A percentile compares a stretch with the other conserved stretches of the same genome.
These are phyloP conservation scores for Bodo saltans DNA, from an alignment of 78 protist species.

Conservation along the genomic window DNA sequence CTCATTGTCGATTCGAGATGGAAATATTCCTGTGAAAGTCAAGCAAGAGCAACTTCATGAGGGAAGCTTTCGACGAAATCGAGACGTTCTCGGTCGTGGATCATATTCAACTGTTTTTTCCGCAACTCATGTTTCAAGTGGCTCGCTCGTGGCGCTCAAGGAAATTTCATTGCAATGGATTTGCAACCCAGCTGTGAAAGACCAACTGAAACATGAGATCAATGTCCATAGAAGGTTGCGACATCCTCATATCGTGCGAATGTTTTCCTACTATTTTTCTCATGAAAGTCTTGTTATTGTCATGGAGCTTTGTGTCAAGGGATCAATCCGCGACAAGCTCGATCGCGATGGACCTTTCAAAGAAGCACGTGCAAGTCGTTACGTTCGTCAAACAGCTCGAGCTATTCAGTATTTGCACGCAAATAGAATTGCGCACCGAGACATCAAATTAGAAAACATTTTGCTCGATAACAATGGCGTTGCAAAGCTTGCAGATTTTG, in stretches of 20 bases:
- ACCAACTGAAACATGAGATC: background rate
- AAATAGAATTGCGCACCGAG: background rate
- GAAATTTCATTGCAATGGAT: no score
- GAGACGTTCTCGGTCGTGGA: no score
- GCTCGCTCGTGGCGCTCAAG: no score
- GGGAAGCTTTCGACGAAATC: no score
- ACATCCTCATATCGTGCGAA: background rate
- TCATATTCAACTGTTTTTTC: no score
- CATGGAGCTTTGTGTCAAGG: background rate
- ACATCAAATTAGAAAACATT: background rate
- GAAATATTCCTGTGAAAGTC: no score
- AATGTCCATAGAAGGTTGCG: background rate
- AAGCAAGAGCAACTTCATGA: no score
- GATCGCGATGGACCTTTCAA: background rate
- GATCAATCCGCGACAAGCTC: background rate
- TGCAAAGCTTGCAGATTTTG: background rate
- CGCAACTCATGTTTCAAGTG: no score
- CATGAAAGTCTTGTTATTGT: background rate
- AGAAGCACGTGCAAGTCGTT: background rate
- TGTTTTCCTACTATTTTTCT: background rate
- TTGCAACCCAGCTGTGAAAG: no score
- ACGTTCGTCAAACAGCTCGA: background rate
- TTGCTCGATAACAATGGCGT: background rate
- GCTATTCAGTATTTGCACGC: background rate
- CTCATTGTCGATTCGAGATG: no score